These are phyloP conservation scores for Strobilomyces echinocephalus DNA, from an alignment of 768 basidiomycete genomes.

Conservation along the genomic window DNA sequence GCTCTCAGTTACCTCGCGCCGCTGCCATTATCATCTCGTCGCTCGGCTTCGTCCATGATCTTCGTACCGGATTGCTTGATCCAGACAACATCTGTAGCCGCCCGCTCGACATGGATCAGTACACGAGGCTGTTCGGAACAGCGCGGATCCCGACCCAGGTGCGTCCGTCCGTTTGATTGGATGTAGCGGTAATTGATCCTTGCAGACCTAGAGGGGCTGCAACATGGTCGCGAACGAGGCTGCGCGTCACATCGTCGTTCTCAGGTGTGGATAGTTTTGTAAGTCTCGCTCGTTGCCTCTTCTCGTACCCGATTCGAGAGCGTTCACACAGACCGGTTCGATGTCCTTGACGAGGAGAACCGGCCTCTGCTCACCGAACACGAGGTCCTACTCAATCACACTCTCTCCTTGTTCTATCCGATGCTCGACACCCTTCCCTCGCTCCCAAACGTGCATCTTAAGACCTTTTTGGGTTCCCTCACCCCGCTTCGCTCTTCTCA, in stretches of 20 bases:
- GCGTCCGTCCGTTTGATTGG: background rate
- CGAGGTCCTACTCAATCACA: constrained; percentile 80
- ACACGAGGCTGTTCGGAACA: constrained; percentile 84
- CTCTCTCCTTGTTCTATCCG: constrained; percentile 55
- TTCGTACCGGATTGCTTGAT: constrained; percentile 73
- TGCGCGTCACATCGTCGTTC: constrained; percentile 79
- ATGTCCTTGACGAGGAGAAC: too few relatives aligned
- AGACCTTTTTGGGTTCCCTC: constrained; percentile 61
- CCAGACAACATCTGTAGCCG: constrained; percentile 76
- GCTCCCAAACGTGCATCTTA: constrained; percentile 50
- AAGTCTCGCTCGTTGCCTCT: constrained; percentile 24
- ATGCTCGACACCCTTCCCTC: constrained; percentile 72
- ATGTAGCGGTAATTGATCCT: background rate
- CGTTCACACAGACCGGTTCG: too few relatives aligned
- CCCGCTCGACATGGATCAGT: constrained; percentile 94
- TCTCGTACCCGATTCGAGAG: background rate
- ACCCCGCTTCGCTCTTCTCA: constrained; percentile 67
- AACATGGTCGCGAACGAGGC: constrained; percentile 72
- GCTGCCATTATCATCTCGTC: too few relatives aligned
- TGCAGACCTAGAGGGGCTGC: constrained; percentile 65
- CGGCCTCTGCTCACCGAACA: too few relatives aligned
- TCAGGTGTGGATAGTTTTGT: constrained; percentile 93
- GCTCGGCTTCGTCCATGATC: constrained; percentile 81
- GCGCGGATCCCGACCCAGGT: constrained; percentile 92
- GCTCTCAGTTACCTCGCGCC: constrained; percentile 64